phyloP scores from a whole-genome alignment of 345 rosid genomes.

The Ceriops decandra region DNA sequence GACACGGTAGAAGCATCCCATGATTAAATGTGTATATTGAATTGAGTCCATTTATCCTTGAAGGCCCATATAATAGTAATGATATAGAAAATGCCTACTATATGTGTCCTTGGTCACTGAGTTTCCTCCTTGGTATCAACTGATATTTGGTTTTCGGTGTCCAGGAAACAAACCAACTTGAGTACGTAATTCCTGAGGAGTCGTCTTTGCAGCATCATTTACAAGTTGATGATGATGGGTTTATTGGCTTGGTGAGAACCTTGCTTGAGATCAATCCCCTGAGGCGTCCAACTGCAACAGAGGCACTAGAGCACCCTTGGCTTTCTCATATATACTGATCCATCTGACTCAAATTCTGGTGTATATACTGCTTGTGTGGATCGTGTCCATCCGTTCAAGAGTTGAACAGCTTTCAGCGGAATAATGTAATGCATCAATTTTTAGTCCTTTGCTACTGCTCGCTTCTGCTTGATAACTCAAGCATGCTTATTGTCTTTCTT shows the following conservation, averaged over 20 bases:
- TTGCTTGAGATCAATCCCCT: conserved; percentile 77
- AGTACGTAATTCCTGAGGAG: conserved; percentile 69
- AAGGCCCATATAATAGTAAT: too few relatives aligned
- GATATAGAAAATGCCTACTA: too few relatives aligned
- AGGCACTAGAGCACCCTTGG: conserved; percentile 93
- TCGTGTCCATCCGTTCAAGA: too few relatives aligned
- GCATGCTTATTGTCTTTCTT: neutral
- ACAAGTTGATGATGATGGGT: conserved; percentile 48
- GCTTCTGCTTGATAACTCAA: conserved; percentile 1
- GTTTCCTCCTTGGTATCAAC: neutral
- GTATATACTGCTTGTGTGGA: conserved; percentile 1
- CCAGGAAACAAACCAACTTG: conserved; percentile 75
- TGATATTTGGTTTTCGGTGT: neutral
- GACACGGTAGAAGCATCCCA: too few relatives aligned
- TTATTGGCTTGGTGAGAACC: conserved; percentile 54
- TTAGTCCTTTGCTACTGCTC: conserved; percentile 21
- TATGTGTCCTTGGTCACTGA: too few relatives aligned
- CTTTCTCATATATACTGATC: conserved; percentile 34
- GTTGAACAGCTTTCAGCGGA: neutral
- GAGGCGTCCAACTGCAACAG: conserved; percentile 71
- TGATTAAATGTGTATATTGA: too few relatives aligned
- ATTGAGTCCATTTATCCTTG: too few relatives aligned
- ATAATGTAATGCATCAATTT: conserved; percentile 20
- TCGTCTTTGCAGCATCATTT: conserved; percentile 61
- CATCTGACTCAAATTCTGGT: conserved; percentile 1